Conservation (phyloP, 1,139 yeast species). For the Waltiozyma sp. region DNA sequence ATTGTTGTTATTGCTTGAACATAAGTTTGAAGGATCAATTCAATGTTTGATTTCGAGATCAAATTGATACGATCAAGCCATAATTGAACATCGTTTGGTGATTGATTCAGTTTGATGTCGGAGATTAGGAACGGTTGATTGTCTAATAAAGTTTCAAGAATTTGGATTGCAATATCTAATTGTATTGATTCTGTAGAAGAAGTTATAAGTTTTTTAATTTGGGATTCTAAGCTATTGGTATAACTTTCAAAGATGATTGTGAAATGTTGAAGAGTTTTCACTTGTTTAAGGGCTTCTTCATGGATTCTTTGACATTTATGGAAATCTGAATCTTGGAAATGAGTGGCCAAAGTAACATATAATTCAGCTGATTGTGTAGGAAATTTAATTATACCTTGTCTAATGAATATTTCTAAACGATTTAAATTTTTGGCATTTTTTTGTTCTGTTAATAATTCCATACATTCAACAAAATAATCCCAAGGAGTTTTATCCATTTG, state of each 20-base stretch:
- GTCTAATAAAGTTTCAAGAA: conserved; percentile 46
- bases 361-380: conserved; percentile 53
- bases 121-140: conserved; percentile 46
- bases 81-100: conserved; percentile 46
- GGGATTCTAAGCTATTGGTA: conserved; percentile 49
- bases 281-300: conserved; percentile 32
- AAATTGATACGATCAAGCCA: conserved; percentile 59
- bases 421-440: conserved; percentile 14
- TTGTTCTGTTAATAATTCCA: conserved; percentile 27
- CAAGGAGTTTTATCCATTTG: conserved; percentile 27
- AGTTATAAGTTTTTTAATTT: conserved; percentile 29
- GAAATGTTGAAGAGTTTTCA: conserved; percentile 51
- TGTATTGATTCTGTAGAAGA: conserved; percentile 11
- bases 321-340: conserved; percentile 29
- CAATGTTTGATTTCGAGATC: conserved; percentile 24
- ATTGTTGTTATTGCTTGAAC: conserved; percentile 59
- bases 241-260: conserved; percentile 52
- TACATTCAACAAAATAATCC: conserved; percentile 36
- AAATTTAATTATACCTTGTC: conserved; percentile 32
- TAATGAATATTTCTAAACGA: conserved; percentile 27
- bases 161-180: conserved; percentile 33
- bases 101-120: conserved; percentile 56
- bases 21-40: conserved; percentile 42
- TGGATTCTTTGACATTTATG: conserved; percentile 37
- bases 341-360: conserved; percentile 39